phyloP scores from a whole-genome alignment of 345 rosid genomes.

The Lepidium sativum region DNA sequence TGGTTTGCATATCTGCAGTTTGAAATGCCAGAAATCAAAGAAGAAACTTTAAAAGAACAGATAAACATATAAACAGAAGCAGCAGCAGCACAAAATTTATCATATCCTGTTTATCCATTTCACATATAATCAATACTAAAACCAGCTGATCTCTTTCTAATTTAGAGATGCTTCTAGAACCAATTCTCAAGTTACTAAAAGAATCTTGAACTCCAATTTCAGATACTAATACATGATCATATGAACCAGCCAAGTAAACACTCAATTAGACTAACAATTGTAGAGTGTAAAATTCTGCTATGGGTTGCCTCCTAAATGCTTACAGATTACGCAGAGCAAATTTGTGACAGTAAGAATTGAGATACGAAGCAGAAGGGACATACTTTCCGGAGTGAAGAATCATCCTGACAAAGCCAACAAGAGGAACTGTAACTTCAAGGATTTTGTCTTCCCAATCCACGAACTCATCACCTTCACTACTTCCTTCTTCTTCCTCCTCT shows the following conservation, averaged over 20 bases:
- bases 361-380: slow-evolving; percentile 15
- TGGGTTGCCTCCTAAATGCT: neutral
- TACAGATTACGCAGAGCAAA: neutral
- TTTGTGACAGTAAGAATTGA: neutral
- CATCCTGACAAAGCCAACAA: slow-evolving; percentile 86
- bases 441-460: slow-evolving; percentile 69
- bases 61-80: neutral
- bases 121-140: neutral
- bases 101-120: neutral
- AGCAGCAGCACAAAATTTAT: neutral
- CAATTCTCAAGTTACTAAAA: neutral
- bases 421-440: slow-evolving; percentile 86
- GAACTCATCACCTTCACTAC: slow-evolving; percentile 27
- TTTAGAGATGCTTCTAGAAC: neutral
- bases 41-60: no score
- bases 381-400: slow-evolving; percentile 83
- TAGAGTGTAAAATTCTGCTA: neutral
- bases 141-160: neutral
- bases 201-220: neutral
- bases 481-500: slow-evolving; percentile 36
- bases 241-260: neutral
- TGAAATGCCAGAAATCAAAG: neutral
- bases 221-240: neutral
- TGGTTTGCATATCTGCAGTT: slow-evolving; percentile 62
- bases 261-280: neutral